Conservation (phyloP, 495 filamentous ascomycete species). For the Tricharina praecox region DNA sequence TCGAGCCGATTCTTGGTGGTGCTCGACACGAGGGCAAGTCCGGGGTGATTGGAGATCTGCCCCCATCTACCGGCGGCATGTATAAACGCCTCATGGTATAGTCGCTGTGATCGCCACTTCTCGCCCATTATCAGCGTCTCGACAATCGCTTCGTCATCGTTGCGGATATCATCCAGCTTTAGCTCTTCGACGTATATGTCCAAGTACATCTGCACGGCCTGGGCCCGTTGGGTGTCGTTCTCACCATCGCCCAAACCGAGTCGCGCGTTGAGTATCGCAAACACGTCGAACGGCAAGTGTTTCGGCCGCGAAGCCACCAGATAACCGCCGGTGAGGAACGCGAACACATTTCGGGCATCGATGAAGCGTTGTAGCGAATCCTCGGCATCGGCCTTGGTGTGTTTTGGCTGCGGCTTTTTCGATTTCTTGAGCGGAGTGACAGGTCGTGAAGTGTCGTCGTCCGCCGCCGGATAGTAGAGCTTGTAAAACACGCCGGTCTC, state of each 20-base stretch:
- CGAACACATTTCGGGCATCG: slow-evolving; percentile 74
- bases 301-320: slow-evolving; percentile 58
- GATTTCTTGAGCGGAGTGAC: slow-evolving; percentile 2
- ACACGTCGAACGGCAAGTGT: slow-evolving; percentile 53
- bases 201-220: slow-evolving; percentile 49
- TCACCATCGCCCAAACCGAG: slow-evolving; percentile 11
- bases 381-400: slow-evolving; percentile 31
- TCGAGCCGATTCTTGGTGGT: slow-evolving; percentile 64
- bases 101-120: slow-evolving; percentile 56
- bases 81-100: slow-evolving; percentile 82
- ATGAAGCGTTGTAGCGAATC: slow-evolving; percentile 53
- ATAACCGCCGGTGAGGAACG: slow-evolving; percentile 64
- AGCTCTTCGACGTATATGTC: slow-evolving; percentile 59
- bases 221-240: slow-evolving; percentile 6
- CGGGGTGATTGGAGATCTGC: slow-evolving; percentile 44
- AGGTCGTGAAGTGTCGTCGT: slow-evolving; percentile 33
- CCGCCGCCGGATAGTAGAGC: slow-evolving; percentile 32
- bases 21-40: slow-evolving; percentile 49
- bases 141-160: slow-evolving; percentile 75
- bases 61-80: slow-evolving; percentile 87
- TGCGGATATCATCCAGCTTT: slow-evolving; percentile 58
- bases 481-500: slow-evolving; percentile 17
- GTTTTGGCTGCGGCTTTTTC: slow-evolving; percentile 17
- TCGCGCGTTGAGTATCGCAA: slow-evolving; percentile 17
- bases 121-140: slow-evolving; percentile 81